Conservation (phyloP, 2,329 filamentous ascomycete species). For the Verruconis gallopava region DNA sequence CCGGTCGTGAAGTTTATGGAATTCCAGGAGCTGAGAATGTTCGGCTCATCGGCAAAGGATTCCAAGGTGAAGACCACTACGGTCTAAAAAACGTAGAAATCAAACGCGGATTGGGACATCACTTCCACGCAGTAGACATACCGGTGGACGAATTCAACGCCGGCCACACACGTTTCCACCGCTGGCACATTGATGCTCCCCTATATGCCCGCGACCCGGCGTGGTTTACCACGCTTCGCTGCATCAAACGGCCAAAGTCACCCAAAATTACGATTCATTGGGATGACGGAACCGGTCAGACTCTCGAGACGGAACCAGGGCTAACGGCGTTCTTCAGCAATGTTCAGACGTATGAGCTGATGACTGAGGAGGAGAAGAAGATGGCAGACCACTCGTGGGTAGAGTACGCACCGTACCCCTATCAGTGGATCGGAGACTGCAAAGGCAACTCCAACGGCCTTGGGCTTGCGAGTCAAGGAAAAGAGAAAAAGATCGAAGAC, state of each 20-base stretch:
- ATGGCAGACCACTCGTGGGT: conserved; percentile 33
- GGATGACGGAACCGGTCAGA: conserved; percentile 31
- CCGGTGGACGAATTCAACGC: conserved; percentile 34
- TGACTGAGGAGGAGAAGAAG: conserved; percentile 29
- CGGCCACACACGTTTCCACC: conserved; percentile 34
- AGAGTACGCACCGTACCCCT: conserved; percentile 34
- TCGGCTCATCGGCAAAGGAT: conserved; percentile 33
- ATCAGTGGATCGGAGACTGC: conserved; percentile 30
- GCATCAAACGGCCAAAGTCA: conserved; percentile 25
- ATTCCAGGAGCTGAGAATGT: conserved; percentile 34
- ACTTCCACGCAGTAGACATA: conserved; percentile 26
- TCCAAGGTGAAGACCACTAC: conserved; percentile 32
- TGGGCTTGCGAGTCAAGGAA: conserved; percentile 26
- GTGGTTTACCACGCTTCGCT: conserved; percentile 31
- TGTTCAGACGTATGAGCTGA: conserved; percentile 29
- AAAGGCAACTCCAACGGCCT: conserved; percentile 29
- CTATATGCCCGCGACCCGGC: conserved; percentile 30
- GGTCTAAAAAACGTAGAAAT: conserved; percentile 26
- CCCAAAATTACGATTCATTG: conserved; percentile 27
- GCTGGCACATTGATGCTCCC: conserved; percentile 38
- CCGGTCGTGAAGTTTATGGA: neutral
- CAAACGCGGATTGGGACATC: conserved; percentile 21
- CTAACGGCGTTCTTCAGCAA: conserved; percentile 34
- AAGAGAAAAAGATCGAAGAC: conserved; percentile 26
- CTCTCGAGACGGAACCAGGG: conserved; percentile 31